Base-by-base conservation (phyloP, 83 land plant genomes). In the Thuja plicata region DNA sequence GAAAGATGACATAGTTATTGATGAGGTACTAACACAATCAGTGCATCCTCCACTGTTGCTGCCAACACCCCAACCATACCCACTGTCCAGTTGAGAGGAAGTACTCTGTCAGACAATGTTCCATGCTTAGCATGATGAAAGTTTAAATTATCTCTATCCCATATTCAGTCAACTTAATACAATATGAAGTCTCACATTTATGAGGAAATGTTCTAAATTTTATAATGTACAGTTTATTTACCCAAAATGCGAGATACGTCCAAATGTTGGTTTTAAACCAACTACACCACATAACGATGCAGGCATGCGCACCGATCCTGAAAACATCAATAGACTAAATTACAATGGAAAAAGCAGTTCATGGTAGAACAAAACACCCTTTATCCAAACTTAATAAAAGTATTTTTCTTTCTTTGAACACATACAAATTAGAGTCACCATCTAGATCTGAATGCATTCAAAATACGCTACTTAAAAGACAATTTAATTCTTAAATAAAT, bases 291-390 rank as follows among this genome's bases (percentile, higher is more conserved):
- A 98, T 3, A 98, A 90, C 52, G 96, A 95, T 81, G 98, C 96
- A 70, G 99, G 99, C 94, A 97, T 92, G 37, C 98, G 89, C 40
- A 98, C 98, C 27, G 99, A 98, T 32, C 99, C 99, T 97, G 83
- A 13, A 78, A 52, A 40, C 37, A 71, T 34, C 48, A 73, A 21
- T 24, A 66, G 87, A 43, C 48, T 45, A 86, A 73, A 24, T 89
- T 55, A 43, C 38, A 17, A 76, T 45, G n/a, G 79, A 41, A 41
- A 41, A 37, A 71, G n/a, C 35, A 83, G n/a, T 43, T 83, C 50
- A 46, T 83, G 16, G 85, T 83, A 46, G 43, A 30, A 83, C 19
- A 46, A n/a, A 3, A 13, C 35, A 1, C 15, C 13, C 13, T 46
- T n/a, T n/a, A 83, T 46, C 34, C 21, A 46, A 19, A 83, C 15